Conservation (phyloP, 257 asterid genomes). For the Oldenlandia corymbosa region DNA sequence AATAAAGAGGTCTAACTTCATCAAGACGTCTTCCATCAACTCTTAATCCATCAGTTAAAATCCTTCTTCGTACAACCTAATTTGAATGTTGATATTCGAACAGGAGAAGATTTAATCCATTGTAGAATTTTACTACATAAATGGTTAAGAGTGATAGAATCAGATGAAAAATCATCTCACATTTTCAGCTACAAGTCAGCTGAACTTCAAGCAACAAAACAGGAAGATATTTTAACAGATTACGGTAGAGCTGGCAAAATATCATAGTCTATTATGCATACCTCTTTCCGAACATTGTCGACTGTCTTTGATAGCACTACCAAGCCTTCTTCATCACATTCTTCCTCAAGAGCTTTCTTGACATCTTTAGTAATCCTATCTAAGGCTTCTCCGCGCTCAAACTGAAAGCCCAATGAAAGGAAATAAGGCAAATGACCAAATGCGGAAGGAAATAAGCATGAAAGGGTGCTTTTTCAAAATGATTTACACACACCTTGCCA, state of each 20-base stretch:
- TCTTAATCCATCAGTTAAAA: slow-evolving; percentile 73
- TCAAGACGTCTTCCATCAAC: slow-evolving; percentile 91
- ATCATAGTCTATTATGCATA: slow-evolving; percentile 17
- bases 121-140: not conserved
- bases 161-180: not conserved
- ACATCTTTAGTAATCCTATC: slow-evolving; percentile 75
- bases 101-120: not conserved
- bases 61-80: slow-evolving; percentile 88
- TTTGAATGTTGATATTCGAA: slow-evolving; percentile 23
- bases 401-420: slow-evolving; percentile 37
- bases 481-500: slow-evolving; percentile 63
- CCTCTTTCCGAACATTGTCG: slow-evolving; percentile 89
- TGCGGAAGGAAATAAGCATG: slow-evolving; percentile 8
- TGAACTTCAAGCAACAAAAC: not conserved
- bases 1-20: slow-evolving; percentile 84
- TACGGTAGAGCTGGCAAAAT: not conserved
- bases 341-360: slow-evolving; percentile 67
- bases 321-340: slow-evolving; percentile 78
- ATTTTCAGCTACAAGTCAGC: not conserved
- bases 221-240: slow-evolving; percentile 1
- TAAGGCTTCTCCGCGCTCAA: slow-evolving; percentile 92
- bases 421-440: slow-evolving; percentile 19
- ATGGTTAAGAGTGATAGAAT: not conserved
- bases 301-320: slow-evolving; percentile 70
- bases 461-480: not conserved